Evolutionary conservation across 257 asterid species (phyloP).

Genomic region (Solanum ahanhuiri): DNA sequence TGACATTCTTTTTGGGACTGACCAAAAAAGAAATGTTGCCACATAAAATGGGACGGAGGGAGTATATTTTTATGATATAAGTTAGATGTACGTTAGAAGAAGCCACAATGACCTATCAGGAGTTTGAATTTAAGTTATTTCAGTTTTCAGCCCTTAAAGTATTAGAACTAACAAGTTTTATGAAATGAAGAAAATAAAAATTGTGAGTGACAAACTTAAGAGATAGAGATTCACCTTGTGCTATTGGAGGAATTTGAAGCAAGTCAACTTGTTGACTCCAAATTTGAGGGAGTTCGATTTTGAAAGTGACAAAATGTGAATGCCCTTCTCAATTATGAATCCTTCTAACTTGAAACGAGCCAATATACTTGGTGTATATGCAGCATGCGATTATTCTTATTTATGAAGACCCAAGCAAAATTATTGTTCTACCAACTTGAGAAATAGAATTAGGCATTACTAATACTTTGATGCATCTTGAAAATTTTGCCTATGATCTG

Average conservation of each 20-base stretch:
- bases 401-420: neutral
- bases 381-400: neutral
- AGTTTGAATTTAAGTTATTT: neutral
- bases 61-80: too few species aligned
- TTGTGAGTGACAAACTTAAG: neutral
- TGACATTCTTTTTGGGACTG: too few species aligned
- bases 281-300: neutral
- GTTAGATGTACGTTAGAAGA: neutral
- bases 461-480: neutral
- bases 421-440: neutral
- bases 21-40: too few species aligned
- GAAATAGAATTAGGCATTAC: neutral
- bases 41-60: too few species aligned
- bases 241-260: neutral
- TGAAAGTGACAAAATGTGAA: neutral
- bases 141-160: neutral
- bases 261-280: neutral
- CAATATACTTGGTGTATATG: too few species aligned
- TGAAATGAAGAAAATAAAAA: neutral
- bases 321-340: neutral
- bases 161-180: neutral
- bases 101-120: neutral
- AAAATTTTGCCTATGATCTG: neutral
- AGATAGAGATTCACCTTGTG: neutral
- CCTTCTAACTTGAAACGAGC: neutral